Base-by-base conservation (phyloP, 2,329 filamentous ascomycete species). In the Paradendryphiella salina region DNA sequence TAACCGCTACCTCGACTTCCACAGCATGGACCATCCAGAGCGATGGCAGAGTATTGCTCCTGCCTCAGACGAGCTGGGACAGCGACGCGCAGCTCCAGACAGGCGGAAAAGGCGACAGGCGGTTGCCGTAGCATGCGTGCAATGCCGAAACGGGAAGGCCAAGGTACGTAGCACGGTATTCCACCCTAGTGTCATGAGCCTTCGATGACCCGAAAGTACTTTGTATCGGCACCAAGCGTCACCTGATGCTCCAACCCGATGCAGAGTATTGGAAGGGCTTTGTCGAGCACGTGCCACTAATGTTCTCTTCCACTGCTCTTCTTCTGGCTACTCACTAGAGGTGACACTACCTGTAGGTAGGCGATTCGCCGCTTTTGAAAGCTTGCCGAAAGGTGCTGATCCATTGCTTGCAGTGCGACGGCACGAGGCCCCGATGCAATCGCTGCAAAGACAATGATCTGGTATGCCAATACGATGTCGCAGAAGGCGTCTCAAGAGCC, bases 1-100 rank as follows among this genome's bases (percentile, higher is more conserved):
- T 34, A 17, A 20, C 50, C 21, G 39, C 40, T n/a, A 29, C 39
- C 31, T 45, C 21, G 20, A 34, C 20, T 21, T 31, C 14, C 17
- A 17, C 50, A 39, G 33, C 37, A 65, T 65, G 62, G 59, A 63
- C 13, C 46, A 41, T 49, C 35, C 59, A 37, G 62, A 64, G 36
- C 56, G 62, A 50, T 65, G 61, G 61, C 40, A 64, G 47, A 49
- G 45, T 36, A 65, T 65, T 32, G 63, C 63, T 17, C 63, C 63
- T 10, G 63, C 61, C 37, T 57, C 63, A 34, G 61, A 59, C 36
- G 57, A 65, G 46, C 54, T 58, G 6, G 57, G 58, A 14, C 53
- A 57, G 46, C 61, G 62, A 38, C 59, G 61, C 18, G 36, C 46
- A 20, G 33, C 56, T 18, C 54, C 59, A 51, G 57, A 57, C 34